Conservation (phyloP, 2,329 filamentous ascomycete species). For the Paradendryphiella salina region DNA sequence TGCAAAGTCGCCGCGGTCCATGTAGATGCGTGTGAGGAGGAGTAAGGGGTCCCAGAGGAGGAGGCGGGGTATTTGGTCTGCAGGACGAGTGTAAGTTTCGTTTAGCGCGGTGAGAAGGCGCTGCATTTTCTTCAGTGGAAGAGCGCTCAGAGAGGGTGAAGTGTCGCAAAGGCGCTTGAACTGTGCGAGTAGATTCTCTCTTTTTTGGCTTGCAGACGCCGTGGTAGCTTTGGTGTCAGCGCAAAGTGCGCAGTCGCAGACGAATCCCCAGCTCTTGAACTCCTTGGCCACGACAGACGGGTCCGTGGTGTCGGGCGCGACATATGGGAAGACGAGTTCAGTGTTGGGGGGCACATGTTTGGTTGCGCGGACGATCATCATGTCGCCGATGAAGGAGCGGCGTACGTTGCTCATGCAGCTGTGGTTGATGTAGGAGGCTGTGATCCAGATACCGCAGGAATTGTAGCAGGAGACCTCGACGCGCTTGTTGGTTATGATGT, state of each 20-base stretch:
- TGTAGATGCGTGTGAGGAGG: slow-evolving; percentile 18
- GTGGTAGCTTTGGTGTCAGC: slow-evolving; percentile 14
- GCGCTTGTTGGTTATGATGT: slow-evolving; percentile 1
- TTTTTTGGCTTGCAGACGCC: neutral
- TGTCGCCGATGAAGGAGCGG: slow-evolving; percentile 48
- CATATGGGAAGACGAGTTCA: slow-evolving; percentile 26
- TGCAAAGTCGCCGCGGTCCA: neutral
- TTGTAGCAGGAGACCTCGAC: slow-evolving; percentile 1
- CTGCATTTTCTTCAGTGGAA: slow-evolving; percentile 8
- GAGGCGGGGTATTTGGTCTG: neutral
- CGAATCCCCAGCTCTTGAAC: slow-evolving; percentile 22
- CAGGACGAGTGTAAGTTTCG: slow-evolving; percentile 18
- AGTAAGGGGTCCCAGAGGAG: slow-evolving; percentile 14
- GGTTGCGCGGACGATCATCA: slow-evolving; percentile 47
- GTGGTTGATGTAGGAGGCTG: slow-evolving; percentile 51
- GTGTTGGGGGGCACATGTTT: slow-evolving; percentile 29
- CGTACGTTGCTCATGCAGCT: slow-evolving; percentile 47
- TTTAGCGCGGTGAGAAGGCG: slow-evolving; percentile 19
- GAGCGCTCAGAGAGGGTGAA: neutral
- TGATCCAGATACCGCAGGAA: slow-evolving; percentile 47
- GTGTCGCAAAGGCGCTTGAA: neutral
- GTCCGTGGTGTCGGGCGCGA: neutral
- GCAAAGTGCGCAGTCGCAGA: slow-evolving; percentile 24
- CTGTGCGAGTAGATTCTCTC: slow-evolving; percentile 6
- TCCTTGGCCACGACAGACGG: neutral